Evolutionary conservation across 2,329 filamentous ascomycete genomes (phyloP).

Genomic region (Cladosporium sphaerospermum): DNA sequence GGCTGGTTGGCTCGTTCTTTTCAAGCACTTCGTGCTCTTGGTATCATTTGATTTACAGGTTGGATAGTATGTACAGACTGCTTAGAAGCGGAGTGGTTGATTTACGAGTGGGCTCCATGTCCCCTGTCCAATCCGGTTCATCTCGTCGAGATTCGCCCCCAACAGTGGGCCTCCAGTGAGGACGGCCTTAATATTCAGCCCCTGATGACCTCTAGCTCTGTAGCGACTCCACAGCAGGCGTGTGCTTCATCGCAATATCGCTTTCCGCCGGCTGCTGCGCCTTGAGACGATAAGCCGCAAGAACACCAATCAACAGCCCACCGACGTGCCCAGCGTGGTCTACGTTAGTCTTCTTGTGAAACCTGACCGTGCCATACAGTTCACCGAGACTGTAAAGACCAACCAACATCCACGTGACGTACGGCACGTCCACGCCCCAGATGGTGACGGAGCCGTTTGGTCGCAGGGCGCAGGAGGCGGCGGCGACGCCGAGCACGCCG

Average conservation of each 20-base stretch:
- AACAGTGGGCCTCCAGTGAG: no score
- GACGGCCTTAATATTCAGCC: no score
- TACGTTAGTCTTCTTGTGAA: constrained; percentile 19
- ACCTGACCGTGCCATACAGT: constrained; percentile 19
- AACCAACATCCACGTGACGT: constrained; percentile 34
- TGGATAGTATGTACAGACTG: no score
- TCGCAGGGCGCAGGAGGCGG: constrained; percentile 48
- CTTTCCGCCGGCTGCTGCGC: background rate
- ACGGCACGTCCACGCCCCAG: constrained; percentile 27
- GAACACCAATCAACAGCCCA: constrained; percentile 24
- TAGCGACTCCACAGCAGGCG: background rate
- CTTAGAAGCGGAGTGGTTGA: no score
- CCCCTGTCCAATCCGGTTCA: no score
- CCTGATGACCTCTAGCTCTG: no score
- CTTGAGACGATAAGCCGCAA: constrained; percentile 16
- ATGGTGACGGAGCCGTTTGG: constrained; percentile 24
- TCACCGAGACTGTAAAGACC: constrained; percentile 28
- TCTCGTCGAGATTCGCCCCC: no score
- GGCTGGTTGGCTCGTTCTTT: no score
- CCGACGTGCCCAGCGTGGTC: constrained; percentile 34
- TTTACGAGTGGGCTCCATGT: no score
- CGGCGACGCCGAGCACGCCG: constrained; percentile 54
- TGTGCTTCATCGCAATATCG: constrained; percentile 1
- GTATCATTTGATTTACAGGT: no score
- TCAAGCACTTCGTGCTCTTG: no score